Evolutionary conservation across 2,329 filamentous ascomycete species (phyloP).

Genomic region (Fusarium longipes): DNA sequence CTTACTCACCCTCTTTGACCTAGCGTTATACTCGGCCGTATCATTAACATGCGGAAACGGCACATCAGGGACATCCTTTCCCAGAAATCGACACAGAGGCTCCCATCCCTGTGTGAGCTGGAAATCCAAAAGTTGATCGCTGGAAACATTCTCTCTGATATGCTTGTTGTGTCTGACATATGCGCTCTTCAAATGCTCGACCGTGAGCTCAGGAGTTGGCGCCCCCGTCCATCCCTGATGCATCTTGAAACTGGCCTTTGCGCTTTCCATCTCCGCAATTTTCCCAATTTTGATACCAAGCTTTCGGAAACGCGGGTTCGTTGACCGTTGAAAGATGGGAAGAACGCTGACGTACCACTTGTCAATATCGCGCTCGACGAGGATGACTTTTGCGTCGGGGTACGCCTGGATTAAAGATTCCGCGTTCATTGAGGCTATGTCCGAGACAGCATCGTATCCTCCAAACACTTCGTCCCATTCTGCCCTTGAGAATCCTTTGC

Average conservation of each 20-base stretch:
- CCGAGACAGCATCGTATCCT: slow-evolving; percentile 43
- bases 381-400: slow-evolving; percentile 47
- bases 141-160: slow-evolving; percentile 40
- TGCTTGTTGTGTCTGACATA: slow-evolving; percentile 47
- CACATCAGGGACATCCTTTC: slow-evolving; percentile 45
- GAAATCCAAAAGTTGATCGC: slow-evolving; percentile 47
- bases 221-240: slow-evolving; percentile 25
- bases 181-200: slow-evolving; percentile 22
- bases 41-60: slow-evolving; percentile 49
- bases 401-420: slow-evolving; percentile 45
- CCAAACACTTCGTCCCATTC: slow-evolving; percentile 46
- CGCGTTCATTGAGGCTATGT: slow-evolving; percentile 42
- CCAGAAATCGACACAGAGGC: slow-evolving; percentile 51
- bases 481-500: slow-evolving; percentile 24
- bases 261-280: slow-evolving; percentile 1
- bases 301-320: not conserved
- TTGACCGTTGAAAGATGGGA: not conserved
- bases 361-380: slow-evolving; percentile 46
- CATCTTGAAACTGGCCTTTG: slow-evolving; percentile 12
- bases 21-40: slow-evolving; percentile 4
- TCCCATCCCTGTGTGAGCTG: slow-evolving; percentile 48
- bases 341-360: slow-evolving; percentile 45
- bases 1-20: not conserved
- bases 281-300: not conserved
- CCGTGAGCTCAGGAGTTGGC: not conserved